phyloP scores from a whole-genome alignment of 306 rosid species.

The Corylus avellana region DNA sequence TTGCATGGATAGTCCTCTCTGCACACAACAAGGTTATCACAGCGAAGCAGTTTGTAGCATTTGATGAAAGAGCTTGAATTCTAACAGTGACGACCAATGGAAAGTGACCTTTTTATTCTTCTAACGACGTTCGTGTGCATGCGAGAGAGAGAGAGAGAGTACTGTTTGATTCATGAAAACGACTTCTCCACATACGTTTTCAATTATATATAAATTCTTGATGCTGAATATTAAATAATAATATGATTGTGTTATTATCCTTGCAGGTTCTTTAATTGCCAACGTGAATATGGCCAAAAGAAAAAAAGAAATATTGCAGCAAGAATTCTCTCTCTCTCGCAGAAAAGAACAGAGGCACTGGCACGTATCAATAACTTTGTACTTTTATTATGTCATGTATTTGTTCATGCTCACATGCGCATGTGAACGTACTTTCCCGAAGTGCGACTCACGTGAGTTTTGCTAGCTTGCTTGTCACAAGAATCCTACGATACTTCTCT shows the following conservation, averaged over 20 bases:
- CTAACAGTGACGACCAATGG: conserved; percentile 28
- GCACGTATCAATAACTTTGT: conserved; percentile 65
- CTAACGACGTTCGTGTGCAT: neutral
- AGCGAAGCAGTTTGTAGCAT: conserved; percentile 29
- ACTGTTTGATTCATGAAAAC: neutral
- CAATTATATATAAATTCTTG: neutral
- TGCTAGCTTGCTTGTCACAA: conserved; percentile 60
- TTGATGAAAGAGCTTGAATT: conserved; percentile 32
- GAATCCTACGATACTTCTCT: conserved; percentile 36
- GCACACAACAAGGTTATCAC: conserved; percentile 23
- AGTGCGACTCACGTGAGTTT: conserved; percentile 91
- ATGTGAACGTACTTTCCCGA: conserved; percentile 98
- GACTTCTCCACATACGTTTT: conserved; percentile 14
- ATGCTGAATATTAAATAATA: neutral
- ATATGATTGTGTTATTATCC: conserved; percentile 17
- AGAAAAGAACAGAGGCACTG: conserved; percentile 32
- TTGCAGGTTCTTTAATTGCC: conserved; percentile 49
- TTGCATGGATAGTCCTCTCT: conserved; percentile 19
- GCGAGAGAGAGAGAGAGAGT: neutral
- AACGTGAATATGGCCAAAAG: conserved; percentile 16
- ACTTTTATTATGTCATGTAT: conserved; percentile 35
- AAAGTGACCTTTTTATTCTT: conserved; percentile 43
- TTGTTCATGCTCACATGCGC: conserved; percentile 63
- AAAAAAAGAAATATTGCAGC: conserved; percentile 5
- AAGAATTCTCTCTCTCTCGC: conserved; percentile 28